Evolutionary conservation across 2,329 filamentous ascomycete species (phyloP).

Genomic region (Neonectria neomacrospora): DNA sequence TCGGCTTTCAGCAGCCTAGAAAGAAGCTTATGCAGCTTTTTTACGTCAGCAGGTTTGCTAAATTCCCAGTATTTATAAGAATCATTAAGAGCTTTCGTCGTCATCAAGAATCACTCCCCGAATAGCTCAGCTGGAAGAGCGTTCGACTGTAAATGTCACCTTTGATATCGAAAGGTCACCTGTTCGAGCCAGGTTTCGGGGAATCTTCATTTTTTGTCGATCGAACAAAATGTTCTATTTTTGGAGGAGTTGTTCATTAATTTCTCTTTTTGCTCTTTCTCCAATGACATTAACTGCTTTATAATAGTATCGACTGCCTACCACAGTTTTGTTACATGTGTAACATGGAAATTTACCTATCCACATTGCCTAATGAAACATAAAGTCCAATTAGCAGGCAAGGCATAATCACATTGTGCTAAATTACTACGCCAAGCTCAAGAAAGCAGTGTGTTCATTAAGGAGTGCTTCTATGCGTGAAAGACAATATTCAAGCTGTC

Average conservation of each 20-base stretch:
- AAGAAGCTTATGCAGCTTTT: no score
- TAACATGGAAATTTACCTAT: background rate
- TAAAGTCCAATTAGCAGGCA: no score
- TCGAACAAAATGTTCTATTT: background rate
- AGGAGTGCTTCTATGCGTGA: background rate
- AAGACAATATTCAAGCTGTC: slow-evolving; percentile 3
- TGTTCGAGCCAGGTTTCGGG: slow-evolving; percentile 34
- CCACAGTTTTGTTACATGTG: background rate
- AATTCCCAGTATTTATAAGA: no score
- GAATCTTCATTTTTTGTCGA: slow-evolving; percentile 2
- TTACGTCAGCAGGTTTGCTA: no score
- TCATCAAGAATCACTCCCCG: slow-evolving; percentile 15
- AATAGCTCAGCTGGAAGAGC: slow-evolving; percentile 35
- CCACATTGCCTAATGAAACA: no score
- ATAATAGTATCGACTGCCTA: background rate
- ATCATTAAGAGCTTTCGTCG: rapidly evolving
- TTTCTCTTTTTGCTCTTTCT: background rate
- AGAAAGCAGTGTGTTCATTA: background rate
- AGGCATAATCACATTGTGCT: no score
- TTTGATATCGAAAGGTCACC: slow-evolving; percentile 32
- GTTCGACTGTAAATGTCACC: slow-evolving; percentile 30
- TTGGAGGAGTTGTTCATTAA: background rate
- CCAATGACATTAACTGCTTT: background rate
- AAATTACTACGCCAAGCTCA: background rate
- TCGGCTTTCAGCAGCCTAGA: no score